phyloP scores from a whole-genome alignment of 2,329 filamentous ascomycete species.

The Phyllosticta capitalensis region DNA sequence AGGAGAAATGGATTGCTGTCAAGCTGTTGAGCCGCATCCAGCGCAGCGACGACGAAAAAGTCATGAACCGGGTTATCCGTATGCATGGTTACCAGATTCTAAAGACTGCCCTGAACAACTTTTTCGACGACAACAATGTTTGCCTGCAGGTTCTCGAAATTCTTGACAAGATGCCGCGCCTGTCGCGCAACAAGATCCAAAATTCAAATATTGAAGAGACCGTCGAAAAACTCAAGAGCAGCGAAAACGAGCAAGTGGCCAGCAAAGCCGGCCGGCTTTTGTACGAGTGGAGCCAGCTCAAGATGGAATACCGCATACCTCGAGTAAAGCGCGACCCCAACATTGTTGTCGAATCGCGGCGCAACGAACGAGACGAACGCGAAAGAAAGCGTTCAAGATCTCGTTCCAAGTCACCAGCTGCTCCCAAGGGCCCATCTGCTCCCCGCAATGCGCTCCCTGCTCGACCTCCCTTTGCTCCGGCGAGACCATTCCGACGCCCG shows the following conservation, averaged over 20 bases:
- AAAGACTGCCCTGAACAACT: conserved; percentile 75
- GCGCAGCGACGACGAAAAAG: conserved; percentile 73
- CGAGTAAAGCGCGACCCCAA: conserved; percentile 75
- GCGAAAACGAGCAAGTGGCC: conserved; percentile 65
- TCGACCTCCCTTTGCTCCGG: conserved; percentile 39
- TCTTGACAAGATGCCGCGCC: conserved; percentile 74
- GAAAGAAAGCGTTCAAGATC: conserved; percentile 41
- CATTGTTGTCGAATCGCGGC: conserved; percentile 43
- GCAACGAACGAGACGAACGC: conserved; percentile 49
- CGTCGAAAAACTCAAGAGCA: conserved; percentile 57
- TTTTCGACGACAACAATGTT: conserved; percentile 82
- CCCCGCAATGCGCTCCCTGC: conserved; percentile 43
- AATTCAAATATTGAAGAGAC: conserved; percentile 90
- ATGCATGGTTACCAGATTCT: conserved; percentile 97
- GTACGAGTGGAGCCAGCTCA: conserved; percentile 78
- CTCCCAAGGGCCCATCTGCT: conserved; percentile 33
- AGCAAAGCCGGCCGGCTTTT: conserved; percentile 62
- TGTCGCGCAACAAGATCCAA: conserved; percentile 94
- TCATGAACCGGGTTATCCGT: conserved; percentile 79
- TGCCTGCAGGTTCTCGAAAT: conserved; percentile 84
- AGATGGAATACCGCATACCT: conserved; percentile 86
- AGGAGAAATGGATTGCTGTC: conserved; percentile 98
- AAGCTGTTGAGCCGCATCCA: conserved; percentile 88
- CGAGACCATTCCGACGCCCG: conserved; percentile 24
- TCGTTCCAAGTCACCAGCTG: conserved; percentile 38